These are phyloP conservation scores for Millerozyma acaciae DNA, from an alignment of 805 yeast species.

Conservation along the genomic window DNA sequence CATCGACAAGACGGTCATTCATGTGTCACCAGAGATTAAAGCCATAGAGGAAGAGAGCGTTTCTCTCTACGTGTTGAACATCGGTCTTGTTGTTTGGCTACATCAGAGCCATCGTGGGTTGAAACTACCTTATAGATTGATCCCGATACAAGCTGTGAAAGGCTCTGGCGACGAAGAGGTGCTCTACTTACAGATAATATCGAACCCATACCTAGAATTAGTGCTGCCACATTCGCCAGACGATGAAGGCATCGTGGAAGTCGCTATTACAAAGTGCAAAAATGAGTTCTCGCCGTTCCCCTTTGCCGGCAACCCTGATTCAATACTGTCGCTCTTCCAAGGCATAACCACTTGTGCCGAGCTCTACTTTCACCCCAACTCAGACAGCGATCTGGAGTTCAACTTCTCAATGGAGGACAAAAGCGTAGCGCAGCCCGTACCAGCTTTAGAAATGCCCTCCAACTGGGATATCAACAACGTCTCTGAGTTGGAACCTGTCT, in stretches of 20 bases:
- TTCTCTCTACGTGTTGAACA: constrained; percentile 32
- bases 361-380: no score
- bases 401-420: no score
- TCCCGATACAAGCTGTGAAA: constrained; percentile 32
- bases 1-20: constrained; percentile 11
- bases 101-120: constrained; percentile 19
- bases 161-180: constrained; percentile 9
- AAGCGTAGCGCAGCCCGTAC: constrained; percentile 4
- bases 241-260: no score
- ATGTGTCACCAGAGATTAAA: constrained; percentile 9
- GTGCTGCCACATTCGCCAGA: no score
- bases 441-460: constrained; percentile 20
- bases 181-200: constrained; percentile 30
- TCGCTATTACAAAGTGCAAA: no score
- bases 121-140: constrained; percentile 31
- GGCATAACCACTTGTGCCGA: no score
- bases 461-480: constrained; percentile 16
- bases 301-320: no score
- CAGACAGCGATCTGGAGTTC: no score
- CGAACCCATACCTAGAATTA: constrained; percentile 18
- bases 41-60: constrained; percentile 11
- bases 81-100: constrained; percentile 31
- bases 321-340: no score
- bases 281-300: no score
- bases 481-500: constrained; percentile 6